Conservation (phyloP, 257 asterid species). For the Euphrasia confusa region DNA sequence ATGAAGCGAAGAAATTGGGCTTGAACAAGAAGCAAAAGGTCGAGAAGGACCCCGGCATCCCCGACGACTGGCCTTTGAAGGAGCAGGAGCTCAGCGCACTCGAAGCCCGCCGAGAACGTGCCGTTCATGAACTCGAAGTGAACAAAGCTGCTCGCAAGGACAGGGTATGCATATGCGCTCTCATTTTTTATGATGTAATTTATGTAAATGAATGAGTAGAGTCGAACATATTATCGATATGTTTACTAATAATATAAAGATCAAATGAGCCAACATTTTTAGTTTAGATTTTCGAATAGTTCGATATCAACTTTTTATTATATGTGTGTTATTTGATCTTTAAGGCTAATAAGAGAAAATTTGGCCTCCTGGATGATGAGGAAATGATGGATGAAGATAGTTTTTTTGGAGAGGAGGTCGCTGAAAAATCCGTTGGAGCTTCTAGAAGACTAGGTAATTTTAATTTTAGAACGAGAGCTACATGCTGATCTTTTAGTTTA, state of each 20-base stretch:
- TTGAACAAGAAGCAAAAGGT: constrained; percentile 49
- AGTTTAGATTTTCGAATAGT: neutral
- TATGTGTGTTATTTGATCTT: constrained; percentile 22
- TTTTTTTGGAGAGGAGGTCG: constrained; percentile 30
- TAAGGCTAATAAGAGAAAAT: constrained; percentile 51
- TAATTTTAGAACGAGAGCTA: neutral
- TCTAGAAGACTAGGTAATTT: constrained; percentile 45
- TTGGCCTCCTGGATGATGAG: constrained; percentile 69
- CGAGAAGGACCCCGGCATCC: constrained; percentile 91
- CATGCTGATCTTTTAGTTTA: constrained; percentile 6
- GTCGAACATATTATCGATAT: no score
- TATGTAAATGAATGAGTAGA: no score
- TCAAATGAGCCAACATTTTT: no score
- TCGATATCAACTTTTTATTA: neutral
- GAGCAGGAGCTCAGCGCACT: constrained; percentile 93
- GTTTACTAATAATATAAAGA: no score
- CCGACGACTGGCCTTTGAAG: constrained; percentile 94
- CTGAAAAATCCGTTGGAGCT: constrained; percentile 28
- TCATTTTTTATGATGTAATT: no score
- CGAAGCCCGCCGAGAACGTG: constrained; percentile 71
- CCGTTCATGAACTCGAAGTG: constrained; percentile 63
- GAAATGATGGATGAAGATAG: constrained; percentile 36
- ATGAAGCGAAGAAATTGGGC: constrained; percentile 80
- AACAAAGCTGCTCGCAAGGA: constrained; percentile 93
- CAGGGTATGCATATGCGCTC: constrained; percentile 43